Evolutionary conservation across 2,329 filamentous ascomycete species (phyloP), one percentile per base, ranked within the genome.

Genomic region (Colletotrichum camelliae): DNA sequence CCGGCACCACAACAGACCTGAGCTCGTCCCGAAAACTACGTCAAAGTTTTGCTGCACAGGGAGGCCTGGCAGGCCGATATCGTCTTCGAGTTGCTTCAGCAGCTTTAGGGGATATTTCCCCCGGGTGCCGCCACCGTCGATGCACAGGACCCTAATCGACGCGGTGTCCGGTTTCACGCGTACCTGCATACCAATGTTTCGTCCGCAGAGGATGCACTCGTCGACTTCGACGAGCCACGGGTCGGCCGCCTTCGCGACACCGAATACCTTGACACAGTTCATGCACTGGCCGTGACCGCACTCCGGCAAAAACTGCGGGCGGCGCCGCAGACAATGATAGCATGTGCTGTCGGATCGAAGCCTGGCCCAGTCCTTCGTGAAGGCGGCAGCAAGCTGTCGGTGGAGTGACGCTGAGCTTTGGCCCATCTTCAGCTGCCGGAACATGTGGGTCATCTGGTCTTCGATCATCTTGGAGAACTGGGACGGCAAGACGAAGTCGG

Each of bases 21-120:
- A 75, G 61, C 72, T 75, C 3, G 52, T 75, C 15, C 39, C 7
- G 3, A 71, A 75, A 39, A 75, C 9, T 1, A 75, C 31, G 24
- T 75, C 18, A 60, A 75, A 71, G 69, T 66, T 71, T 7, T 71
- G 9, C 31, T 75, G 16, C 16, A 74, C 12, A 2, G 21, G 31
- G 18, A 70, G 13, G 60, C 21, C 8, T 0, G 21, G 67, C n/a
- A 74, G 57, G 21, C 71, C 10, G 37, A 82, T 75, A 12, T 55
- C 65, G n/a, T 78, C 67, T 78, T 83, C 79, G 3, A 84, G 61
- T 21, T 79, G 62, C 62, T 81, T 70, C 8, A 84, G 76, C 43
- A 84, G 80, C 10, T 78, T 61, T 2, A 84, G 79, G 5, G 72
- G 76, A 9, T 81, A 82, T 7, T 83, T 76, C 2, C 82, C 82